Evolutionary conservation across 2,329 filamentous ascomycete species (phyloP).

Genomic region (Dactylonectria macrodidyma): DNA sequence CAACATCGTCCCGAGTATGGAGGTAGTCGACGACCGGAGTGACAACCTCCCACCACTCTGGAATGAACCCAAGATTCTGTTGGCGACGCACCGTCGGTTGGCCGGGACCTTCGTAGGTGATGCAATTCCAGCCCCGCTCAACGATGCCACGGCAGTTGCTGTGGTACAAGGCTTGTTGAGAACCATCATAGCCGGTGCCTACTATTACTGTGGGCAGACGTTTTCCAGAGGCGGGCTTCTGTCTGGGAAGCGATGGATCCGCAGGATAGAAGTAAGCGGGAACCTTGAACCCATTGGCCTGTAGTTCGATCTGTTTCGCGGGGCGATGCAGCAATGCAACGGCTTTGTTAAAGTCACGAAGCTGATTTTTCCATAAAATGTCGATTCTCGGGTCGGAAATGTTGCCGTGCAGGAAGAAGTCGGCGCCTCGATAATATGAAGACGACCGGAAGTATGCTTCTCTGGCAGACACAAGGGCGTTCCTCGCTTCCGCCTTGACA

Average conservation of each 20-base stretch:
- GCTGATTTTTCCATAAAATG: conserved; percentile 53
- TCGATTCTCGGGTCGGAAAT: conserved; percentile 56
- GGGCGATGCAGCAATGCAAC: conserved; percentile 52
- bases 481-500: conserved; percentile 3
- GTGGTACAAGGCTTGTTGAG: conserved; percentile 61
- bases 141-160: conserved; percentile 51
- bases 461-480: conserved; percentile 39
- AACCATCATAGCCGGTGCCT: conserved; percentile 58
- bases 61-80: conserved; percentile 28
- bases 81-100: conserved; percentile 30
- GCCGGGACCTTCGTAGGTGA: conserved; percentile 29
- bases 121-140: conserved; percentile 54
- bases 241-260: neutral
- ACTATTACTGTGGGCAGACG: conserved; percentile 56
- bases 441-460: conserved; percentile 55
- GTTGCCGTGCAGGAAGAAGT: conserved; percentile 60
- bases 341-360: conserved; percentile 56
- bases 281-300: conserved; percentile 50
- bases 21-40: conserved; percentile 28
- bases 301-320: conserved; percentile 51
- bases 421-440: conserved; percentile 58
- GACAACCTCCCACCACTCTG: conserved; percentile 30
- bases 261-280: conserved; percentile 52
- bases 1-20: conserved; percentile 15
- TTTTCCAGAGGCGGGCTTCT: neutral